Percentiles rank a stretch among this genome's conserved stretches.
Evolutionary conservation across 2,329 filamentous ascomycete species (phyloP).

Genomic region (Sarocladiaceae sp.): DNA sequence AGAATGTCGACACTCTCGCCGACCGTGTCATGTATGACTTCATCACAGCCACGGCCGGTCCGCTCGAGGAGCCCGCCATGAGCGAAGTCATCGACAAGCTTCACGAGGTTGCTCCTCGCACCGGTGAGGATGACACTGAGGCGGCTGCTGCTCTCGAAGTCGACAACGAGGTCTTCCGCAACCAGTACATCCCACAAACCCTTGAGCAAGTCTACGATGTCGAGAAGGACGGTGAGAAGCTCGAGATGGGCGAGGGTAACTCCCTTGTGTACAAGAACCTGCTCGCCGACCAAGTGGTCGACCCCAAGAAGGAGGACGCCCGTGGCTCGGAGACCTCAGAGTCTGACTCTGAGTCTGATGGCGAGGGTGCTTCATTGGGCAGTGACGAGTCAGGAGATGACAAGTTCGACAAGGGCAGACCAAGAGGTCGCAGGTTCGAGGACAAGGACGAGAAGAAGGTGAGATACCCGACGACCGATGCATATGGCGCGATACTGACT

Average conservation of each 20-base stretch:
- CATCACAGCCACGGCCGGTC: conserved; percentile 61
- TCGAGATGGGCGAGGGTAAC: conserved; percentile 67
- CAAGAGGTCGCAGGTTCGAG: conserved; percentile 79
- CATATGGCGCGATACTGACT: conserved; percentile 14
- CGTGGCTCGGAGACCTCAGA: conserved; percentile 31
- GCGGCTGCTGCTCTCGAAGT: conserved; percentile 61
- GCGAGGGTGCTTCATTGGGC: conserved; percentile 43
- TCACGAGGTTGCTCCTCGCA: conserved; percentile 49
- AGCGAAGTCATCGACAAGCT: conserved; percentile 60
- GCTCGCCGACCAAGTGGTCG: conserved; percentile 64
- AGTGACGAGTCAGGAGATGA: conserved; percentile 44
- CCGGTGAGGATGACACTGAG: conserved; percentile 46
- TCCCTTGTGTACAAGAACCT: conserved; percentile 84
- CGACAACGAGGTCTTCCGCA: conserved; percentile 88
- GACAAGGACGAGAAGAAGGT: conserved; percentile 88
- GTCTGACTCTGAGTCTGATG: conserved; percentile 36
- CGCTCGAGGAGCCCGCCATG: conserved; percentile 59
- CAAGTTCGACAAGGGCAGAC: conserved; percentile 62
- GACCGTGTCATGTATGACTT: conserved; percentile 84
- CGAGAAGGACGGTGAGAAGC: conserved; percentile 79
- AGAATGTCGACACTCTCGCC: conserved; percentile 75
- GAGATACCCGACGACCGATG: conserved; percentile 14
- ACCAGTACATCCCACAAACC: conserved; percentile 95
- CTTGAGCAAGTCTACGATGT: conserved; percentile 95
- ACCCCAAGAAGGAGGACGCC: conserved; percentile 29